These are phyloP conservation scores for Gryganskiella cystojenkinii DNA, from an alignment of 192 early-diverging fungal genomes.

Conservation along the genomic window DNA sequence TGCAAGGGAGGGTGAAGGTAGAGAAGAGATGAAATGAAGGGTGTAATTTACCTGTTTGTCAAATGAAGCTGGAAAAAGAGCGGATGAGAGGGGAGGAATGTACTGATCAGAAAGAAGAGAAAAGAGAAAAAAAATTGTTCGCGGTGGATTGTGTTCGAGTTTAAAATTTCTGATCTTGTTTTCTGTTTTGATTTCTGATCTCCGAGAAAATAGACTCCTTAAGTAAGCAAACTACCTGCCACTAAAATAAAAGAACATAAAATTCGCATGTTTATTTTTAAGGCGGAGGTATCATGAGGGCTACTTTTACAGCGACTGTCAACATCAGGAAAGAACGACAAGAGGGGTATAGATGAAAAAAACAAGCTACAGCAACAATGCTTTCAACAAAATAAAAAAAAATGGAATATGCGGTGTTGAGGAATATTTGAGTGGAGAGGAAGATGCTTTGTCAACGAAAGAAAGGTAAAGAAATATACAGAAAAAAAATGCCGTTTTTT, in stretches of 20 bases:
- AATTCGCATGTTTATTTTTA: not conserved
- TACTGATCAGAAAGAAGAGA: too few species aligned
- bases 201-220: not conserved
- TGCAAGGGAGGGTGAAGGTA: conserved; percentile 8
- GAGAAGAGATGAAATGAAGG: not conserved
- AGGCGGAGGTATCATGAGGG: not conserved
- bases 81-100: not conserved
- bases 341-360: not conserved
- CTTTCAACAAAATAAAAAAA: not conserved
- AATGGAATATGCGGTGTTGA: not conserved
- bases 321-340: not conserved
- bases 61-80: not conserved
- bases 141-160: not conserved
- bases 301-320: not conserved
- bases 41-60: conserved; percentile 6
- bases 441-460: too few species aligned
- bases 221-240: not conserved
- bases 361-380: not conserved
- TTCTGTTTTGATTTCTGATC: too few species aligned
- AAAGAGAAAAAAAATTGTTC: not conserved
- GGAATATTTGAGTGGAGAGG: too few species aligned
- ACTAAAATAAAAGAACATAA: not conserved
- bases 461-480: not conserved
- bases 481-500: not conserved
- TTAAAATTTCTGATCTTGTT: not conserved